Percentiles rank a stretch among this genome's conserved stretches.
Evolutionary conservation across 2,329 filamentous ascomycete species (phyloP).

Genomic region (Pseudogymnoascus sp.): DNA sequence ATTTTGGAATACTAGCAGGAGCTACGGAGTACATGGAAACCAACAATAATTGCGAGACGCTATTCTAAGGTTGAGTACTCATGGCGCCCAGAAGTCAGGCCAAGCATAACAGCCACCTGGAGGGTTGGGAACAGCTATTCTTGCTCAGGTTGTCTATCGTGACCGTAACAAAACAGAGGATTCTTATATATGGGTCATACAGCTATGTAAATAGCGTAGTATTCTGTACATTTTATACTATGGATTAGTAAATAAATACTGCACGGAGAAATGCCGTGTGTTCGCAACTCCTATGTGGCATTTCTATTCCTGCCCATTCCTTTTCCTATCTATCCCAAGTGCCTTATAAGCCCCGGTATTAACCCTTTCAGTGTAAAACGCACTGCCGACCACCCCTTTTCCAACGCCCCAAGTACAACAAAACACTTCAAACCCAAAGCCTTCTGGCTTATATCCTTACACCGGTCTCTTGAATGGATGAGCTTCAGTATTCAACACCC

Average conservation of each 20-base stretch:
- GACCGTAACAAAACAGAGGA: too few relatives aligned
- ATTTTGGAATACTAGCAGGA: background rate
- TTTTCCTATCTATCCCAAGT: background rate
- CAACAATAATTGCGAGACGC: too few relatives aligned
- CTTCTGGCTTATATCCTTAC: background rate
- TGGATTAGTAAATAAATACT: constrained; percentile 1
- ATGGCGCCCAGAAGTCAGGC: too few relatives aligned
- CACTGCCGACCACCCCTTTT: background rate
- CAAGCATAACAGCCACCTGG: too few relatives aligned
- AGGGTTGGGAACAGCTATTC: background rate
- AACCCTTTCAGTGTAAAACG: background rate
- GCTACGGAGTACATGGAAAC: background rate
- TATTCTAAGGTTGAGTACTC: too few relatives aligned
- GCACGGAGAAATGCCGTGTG: background rate
- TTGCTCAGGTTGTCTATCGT: background rate
- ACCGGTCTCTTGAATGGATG: constrained; percentile 18
- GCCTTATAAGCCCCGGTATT: background rate
- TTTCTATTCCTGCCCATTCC: background rate
- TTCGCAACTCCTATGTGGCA: background rate
- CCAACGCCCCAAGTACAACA: background rate
- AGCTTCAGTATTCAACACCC: constrained; percentile 43
- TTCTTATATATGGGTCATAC: too few relatives aligned
- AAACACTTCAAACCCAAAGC: background rate
- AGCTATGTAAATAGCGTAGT: background rate
- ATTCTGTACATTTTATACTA: background rate